phyloP scores from a whole-genome alignment of 2,329 filamentous ascomycete species.

The Ascochyta koolunga region DNA sequence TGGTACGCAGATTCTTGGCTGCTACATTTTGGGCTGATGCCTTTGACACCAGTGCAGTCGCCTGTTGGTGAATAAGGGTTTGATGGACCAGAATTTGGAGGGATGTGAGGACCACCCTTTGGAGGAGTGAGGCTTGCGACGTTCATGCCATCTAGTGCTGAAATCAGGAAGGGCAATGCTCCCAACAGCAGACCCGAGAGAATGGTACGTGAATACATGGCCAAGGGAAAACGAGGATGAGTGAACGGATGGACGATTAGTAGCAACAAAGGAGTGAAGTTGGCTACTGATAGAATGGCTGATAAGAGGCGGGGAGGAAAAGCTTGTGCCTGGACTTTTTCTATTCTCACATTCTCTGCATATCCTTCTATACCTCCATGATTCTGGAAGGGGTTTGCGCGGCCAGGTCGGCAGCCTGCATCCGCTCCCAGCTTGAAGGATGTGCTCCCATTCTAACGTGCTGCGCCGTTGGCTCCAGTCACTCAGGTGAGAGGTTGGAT shows the following conservation, averaged over 20 bases:
- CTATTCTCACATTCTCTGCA: not conserved
- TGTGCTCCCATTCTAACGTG: not conserved
- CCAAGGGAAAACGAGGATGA: not conserved
- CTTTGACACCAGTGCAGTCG: conserved; percentile 24
- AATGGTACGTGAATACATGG: conserved; percentile 6
- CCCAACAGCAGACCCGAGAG: conserved; percentile 3
- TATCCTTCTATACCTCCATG: not conserved
- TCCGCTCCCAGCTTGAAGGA: not conserved
- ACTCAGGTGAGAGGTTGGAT: not conserved
- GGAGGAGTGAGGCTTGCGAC: not conserved
- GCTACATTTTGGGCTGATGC: conserved; percentile 24
- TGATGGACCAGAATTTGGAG: not conserved
- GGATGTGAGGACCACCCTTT: too few relatives aligned
- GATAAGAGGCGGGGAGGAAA: not conserved
- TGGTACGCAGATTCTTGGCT: conserved; percentile 29
- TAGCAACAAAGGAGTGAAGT: conserved; percentile 1
- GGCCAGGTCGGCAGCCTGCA: not conserved
- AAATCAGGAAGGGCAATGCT: conserved; percentile 2
- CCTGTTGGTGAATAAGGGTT: not conserved
- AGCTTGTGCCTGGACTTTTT: not conserved
- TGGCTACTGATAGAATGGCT: not conserved
- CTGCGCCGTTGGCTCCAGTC: not conserved
- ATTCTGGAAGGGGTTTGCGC: not conserved
- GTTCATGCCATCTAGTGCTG: conserved; percentile 4
- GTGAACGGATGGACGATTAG: not conserved